A percentile compares a stretch with the other conserved stretches of the same genome.
These are phyloP conservation scores for Trichophyton benhamiae DNA, from an alignment of 2,329 filamentous ascomycete species.

Conservation along the genomic window DNA sequence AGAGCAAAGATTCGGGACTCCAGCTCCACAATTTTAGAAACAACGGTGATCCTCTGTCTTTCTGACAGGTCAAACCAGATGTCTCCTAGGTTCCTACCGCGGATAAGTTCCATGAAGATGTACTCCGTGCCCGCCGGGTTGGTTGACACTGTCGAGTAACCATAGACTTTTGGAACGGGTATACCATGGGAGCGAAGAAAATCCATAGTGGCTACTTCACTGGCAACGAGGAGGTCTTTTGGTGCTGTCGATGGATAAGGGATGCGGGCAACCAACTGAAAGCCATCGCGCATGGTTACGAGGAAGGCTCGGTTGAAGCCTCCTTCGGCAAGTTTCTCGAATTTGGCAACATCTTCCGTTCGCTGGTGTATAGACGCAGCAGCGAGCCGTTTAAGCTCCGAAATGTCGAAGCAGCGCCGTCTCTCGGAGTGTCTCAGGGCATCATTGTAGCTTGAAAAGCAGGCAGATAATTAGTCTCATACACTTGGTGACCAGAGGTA, in stretches of 20 bases:
- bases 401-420: neutral
- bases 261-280: neutral
- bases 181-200: slow-evolving; percentile 19
- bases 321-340: neutral
- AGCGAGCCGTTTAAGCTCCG: neutral
- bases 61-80: slow-evolving; percentile 19
- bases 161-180: slow-evolving; percentile 26
- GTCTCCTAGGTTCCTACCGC: slow-evolving; percentile 21
- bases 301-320: neutral
- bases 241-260: slow-evolving; percentile 18
- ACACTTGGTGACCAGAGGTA: neutral
- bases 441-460: slow-evolving; percentile 5
- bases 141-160: slow-evolving; percentile 22
- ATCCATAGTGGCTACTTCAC: slow-evolving; percentile 25
- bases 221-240: slow-evolving; percentile 16
- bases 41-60: slow-evolving; percentile 9
- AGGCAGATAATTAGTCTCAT: neutral
- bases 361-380: neutral
- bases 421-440: neutral
- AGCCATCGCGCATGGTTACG: neutral
- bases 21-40: slow-evolving; percentile 13
- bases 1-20: slow-evolving; percentile 15
- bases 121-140: slow-evolving; percentile 31
- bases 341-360: neutral
- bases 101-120: slow-evolving; percentile 28